phyloP scores from a whole-genome alignment of 306 rosid genomes.

The Aeschynomene evenia region DNA sequence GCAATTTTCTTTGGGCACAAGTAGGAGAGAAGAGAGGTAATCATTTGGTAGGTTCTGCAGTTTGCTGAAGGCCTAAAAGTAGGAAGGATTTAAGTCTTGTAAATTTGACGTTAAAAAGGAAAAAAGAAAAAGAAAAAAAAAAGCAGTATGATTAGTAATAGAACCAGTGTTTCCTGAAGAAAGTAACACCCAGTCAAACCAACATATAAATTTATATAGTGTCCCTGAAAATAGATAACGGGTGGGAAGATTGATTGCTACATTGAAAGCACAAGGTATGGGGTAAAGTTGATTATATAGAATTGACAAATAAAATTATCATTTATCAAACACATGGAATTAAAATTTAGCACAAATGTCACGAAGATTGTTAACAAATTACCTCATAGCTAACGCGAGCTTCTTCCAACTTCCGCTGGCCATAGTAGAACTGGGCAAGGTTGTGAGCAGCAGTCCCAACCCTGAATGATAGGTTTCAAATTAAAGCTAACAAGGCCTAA shows the following conservation, averaged over 20 bases:
- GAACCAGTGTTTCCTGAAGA: slow-evolving; percentile 8
- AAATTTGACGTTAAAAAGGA: too few species aligned
- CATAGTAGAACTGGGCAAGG: slow-evolving; percentile 82
- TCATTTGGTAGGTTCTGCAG: neutral
- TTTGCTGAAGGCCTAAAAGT: slow-evolving; percentile 1
- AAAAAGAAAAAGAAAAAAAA: neutral
- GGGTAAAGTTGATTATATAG: slow-evolving; percentile 12
- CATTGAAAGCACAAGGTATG: neutral
- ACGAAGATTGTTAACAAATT: slow-evolving; percentile 14
- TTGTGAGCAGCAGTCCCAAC: slow-evolving; percentile 84
- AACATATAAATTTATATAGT: neutral
- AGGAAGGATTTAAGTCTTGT: neutral
- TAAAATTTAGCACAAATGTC: neutral
- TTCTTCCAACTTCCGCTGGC: slow-evolving; percentile 66
- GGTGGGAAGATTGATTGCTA: neutral
- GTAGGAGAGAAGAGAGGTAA: neutral
- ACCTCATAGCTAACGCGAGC: slow-evolving; percentile 75
- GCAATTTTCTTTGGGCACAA: neutral
- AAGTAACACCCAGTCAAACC: neutral
- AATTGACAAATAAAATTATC: slow-evolving; percentile 13
- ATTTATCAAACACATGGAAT: neutral
- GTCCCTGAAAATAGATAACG: slow-evolving; percentile 13
- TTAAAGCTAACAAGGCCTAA: neutral
- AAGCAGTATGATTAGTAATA: neutral
- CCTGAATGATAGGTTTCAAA: slow-evolving; percentile 45